Conservation (phyloP, 805 yeast genomes). For the Schwanniomyces vanrijiae region DNA sequence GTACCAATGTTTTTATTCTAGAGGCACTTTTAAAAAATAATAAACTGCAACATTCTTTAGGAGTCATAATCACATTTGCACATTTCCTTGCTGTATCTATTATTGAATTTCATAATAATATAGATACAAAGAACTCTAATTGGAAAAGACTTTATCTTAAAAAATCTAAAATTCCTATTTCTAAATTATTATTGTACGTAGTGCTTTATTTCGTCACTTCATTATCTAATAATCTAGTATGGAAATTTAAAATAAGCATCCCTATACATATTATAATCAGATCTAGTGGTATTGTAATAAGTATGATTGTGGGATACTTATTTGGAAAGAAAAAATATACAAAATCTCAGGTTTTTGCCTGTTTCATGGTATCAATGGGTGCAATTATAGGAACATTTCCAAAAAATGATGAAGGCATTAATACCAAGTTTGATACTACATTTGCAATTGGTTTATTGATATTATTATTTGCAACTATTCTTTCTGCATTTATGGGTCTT, state of each 20-base stretch:
- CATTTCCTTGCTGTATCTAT: constrained; percentile 57
- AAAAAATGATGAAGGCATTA: background rate
- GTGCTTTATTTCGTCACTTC: constrained; percentile 51
- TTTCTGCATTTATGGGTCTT: constrained; percentile 59
- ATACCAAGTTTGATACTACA: constrained; percentile 3
- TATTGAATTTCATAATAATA: constrained; percentile 39
- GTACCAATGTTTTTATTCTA: constrained; percentile 64
- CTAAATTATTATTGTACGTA: constrained; percentile 47
- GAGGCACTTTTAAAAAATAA: constrained; percentile 47
- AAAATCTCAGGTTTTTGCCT: constrained; percentile 47
- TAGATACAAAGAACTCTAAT: constrained; percentile 18
- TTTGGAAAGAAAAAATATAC: constrained; percentile 47
- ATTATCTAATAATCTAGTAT: constrained; percentile 57
- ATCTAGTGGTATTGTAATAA: constrained; percentile 61
- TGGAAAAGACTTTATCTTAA: constrained; percentile 26
- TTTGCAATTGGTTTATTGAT: constrained; percentile 37
- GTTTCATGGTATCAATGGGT: constrained; percentile 54
- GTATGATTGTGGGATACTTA: constrained; percentile 55
- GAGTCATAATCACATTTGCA: constrained; percentile 55
- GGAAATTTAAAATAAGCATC: constrained; percentile 56
- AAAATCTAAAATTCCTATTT: constrained; percentile 40
- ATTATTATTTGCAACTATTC: constrained; percentile 46
- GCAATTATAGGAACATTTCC: constrained; percentile 42
- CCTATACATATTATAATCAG: constrained; percentile 69
- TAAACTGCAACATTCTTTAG: constrained; percentile 29